Percentiles rank a stretch among this genome's conserved stretches.
Evolutionary conservation across 192 early-diverging fungal genomes (phyloP).

Genomic region (Diversispora epigaea): DNA sequence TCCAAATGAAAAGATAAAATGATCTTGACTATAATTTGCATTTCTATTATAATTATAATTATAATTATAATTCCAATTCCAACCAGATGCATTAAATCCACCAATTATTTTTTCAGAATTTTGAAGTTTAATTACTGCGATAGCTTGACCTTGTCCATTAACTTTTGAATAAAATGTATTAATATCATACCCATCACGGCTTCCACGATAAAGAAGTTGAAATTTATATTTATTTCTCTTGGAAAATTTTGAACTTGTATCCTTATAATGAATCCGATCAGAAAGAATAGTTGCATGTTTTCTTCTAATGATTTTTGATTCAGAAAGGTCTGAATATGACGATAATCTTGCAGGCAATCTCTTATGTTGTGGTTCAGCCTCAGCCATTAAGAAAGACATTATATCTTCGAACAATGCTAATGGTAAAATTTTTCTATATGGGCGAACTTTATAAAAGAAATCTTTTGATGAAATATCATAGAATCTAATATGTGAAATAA

Average conservation of each 20-base stretch:
- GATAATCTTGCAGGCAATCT: no score
- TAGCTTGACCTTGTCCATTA: conserved; percentile 14
- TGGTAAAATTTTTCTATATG: conserved; percentile 17
- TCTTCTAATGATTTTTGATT: background rate
- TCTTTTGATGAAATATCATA: background rate
- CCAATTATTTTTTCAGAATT: background rate
- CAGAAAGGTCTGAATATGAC: no score
- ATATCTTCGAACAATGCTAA: background rate
- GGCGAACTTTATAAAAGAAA: conserved; percentile 7
- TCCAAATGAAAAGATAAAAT: no score
- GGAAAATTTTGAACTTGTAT: background rate
- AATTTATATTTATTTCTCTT: background rate
- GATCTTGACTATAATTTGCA: no score
- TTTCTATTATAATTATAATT: no score
- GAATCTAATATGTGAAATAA: conserved; percentile 22
- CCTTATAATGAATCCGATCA: background rate
- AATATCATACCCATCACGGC: conserved; percentile 2
- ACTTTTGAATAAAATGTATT: conserved; percentile 18
- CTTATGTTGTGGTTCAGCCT: background rate
- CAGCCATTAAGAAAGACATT: background rate
- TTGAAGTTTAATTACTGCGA: background rate
- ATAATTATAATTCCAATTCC: background rate
- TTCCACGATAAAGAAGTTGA: conserved; percentile 16
- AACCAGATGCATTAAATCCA: conserved; percentile 26
- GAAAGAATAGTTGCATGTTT: background rate